Evolutionary conservation across 345 rosid species (phyloP), one percentile per base, ranked within the genome.

Genomic region (Corchorus olitorius): DNA sequence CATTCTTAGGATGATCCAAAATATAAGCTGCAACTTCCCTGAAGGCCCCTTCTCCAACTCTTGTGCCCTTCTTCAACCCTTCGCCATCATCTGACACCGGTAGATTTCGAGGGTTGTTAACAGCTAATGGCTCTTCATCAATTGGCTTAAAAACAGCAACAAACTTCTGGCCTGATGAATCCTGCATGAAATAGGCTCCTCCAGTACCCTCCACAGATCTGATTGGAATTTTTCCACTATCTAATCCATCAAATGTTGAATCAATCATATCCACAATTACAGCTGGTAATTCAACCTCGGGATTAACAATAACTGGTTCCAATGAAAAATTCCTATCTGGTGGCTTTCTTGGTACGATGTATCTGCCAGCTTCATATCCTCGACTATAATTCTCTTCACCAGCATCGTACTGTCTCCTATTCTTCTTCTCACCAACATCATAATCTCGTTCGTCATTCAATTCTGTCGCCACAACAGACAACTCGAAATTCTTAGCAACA

Each of bases 41-140:
- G 39, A 92, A 68, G 6, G 98, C 98, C 60, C 98, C 98, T 83
- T 89, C 90, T 59, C 98, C 97, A 0, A 86, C 97, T 62, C 87
- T 78, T n/a, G 97, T 94, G 39, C 97, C 98, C 86, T 89, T 94
- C 86, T 92, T 92, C 83, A 94, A 83, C 64, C 97, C 98, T 87
- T 90, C 94, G 17, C 97, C 96, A 60, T 77, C 86, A 2, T 76
- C 34, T 0, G 98, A 92, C 65, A 86, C n/a, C 3, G 94, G 94
- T 76, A 94, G 76, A 6, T 94, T 93, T 14, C 72, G 86, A 9
- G 96, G 98, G 41, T 94, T 94, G 83, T 92, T 94, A 61, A 86
- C 85, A 33, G 98, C 94, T 85, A 89, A 82, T 33, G 98, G 98
- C 72, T 94, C 98, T 77, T 94, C 98, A 69, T 94, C 97, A 12